A percentile compares a stretch with the other conserved stretches of the same genome.
phyloP scores from a whole-genome alignment of 2,329 filamentous ascomycete species.

The Arthrobotrys sphaeroides region DNA sequence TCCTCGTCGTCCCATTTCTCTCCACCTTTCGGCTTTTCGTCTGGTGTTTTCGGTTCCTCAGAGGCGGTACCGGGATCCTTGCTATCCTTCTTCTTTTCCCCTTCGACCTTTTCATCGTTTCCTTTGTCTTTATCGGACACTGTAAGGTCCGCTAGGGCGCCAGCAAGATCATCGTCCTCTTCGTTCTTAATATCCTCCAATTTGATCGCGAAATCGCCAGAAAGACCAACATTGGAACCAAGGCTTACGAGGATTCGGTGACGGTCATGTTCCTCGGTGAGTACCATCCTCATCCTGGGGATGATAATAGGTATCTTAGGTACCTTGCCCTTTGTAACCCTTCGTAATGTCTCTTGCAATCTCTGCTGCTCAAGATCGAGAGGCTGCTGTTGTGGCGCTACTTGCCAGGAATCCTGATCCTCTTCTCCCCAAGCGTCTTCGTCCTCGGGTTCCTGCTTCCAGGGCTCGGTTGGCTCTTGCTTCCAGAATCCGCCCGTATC shows the following conservation, averaged over 20 bases:
- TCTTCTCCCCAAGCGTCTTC: neutral
- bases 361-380: neutral
- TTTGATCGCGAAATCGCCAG: neutral
- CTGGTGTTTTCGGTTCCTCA: neutral
- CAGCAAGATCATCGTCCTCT: neutral
- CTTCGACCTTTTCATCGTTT: neutral
- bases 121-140: neutral
- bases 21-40: neutral
- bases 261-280: no score
- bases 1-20: slow-evolving; percentile 1
- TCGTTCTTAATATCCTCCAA: neutral
- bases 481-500: neutral
- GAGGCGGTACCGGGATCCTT: neutral
- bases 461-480: neutral
- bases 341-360: neutral
- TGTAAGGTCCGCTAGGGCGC: neutral
- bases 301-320: no score
- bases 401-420: neutral
- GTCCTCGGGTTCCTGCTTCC: neutral
- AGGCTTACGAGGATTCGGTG: neutral
- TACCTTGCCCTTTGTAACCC: no score
- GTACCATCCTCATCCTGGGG: no score
- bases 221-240: no score
- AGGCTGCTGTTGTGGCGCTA: neutral
- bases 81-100: neutral